phyloP scores from a whole-genome alignment of 345 rosid species.

The Gossypium herbaceum region DNA sequence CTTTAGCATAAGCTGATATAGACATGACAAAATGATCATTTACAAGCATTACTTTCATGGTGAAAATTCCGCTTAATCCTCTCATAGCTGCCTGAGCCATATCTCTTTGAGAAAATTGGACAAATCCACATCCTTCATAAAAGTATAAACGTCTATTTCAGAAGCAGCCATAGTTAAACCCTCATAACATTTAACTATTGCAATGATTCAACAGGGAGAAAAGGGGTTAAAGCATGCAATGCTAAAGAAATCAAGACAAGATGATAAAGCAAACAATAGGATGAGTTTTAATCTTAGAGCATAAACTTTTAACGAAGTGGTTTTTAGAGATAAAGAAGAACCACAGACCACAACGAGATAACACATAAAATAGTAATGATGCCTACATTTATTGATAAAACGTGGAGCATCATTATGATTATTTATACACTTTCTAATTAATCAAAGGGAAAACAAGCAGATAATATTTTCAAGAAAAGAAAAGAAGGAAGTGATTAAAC shows the following conservation, averaged over 20 bases:
- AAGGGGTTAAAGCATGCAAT: background rate
- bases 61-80: slow-evolving; percentile 66
- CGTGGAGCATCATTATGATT: background rate
- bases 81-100: slow-evolving; percentile 86
- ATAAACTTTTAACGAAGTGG: background rate
- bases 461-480: background rate
- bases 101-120: slow-evolving; percentile 62
- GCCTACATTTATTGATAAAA: background rate
- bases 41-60: slow-evolving; percentile 53
- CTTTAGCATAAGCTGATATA: slow-evolving; percentile 12
- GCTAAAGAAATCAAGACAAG: background rate
- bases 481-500: background rate
- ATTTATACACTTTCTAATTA: background rate
- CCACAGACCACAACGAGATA: background rate
- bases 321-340: background rate
- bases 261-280: background rate
- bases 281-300: background rate
- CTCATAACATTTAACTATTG: background rate
- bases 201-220: slow-evolving; percentile 2
- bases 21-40: slow-evolving; percentile 15
- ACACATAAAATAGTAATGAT: background rate
- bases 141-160: slow-evolving; percentile 22
- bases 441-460: slow-evolving; percentile 3
- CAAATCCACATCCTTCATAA: slow-evolving; percentile 76
- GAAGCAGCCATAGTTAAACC: slow-evolving; percentile 7